These are phyloP conservation scores for Colletotrichum theobromicola DNA, from an alignment of 2,329 filamentous ascomycete species.

Conservation along the genomic window DNA sequence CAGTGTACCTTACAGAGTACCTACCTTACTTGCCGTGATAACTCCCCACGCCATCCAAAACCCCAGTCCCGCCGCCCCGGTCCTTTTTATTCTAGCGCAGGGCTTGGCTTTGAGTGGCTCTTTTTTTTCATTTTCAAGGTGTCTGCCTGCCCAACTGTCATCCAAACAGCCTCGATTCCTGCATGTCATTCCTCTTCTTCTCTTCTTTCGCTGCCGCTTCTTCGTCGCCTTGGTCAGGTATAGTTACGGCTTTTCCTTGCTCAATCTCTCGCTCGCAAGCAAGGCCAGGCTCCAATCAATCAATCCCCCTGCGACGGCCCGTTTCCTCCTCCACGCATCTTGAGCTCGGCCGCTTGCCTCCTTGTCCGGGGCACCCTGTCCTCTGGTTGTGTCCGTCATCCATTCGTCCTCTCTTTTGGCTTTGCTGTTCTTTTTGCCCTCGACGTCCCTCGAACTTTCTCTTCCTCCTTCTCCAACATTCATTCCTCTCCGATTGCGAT, in stretches of 20 bases:
- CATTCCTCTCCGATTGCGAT: neutral
- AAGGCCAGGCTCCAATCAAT: neutral
- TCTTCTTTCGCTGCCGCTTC: neutral
- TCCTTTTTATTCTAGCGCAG: neutral
- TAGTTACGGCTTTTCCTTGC: no score
- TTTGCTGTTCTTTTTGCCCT: neutral
- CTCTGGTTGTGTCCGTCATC: neutral
- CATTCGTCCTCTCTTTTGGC: neutral
- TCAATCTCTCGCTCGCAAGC: neutral
- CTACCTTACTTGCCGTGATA: no score
- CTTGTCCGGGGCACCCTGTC: neutral
- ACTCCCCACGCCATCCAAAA: neutral
- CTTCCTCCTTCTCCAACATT: neutral
- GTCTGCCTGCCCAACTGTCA: neutral
- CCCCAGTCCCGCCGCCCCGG: neutral
- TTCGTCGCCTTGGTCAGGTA: neutral
- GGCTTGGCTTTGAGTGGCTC: neutral
- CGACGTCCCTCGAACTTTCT: neutral
- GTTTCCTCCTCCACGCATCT: neutral
- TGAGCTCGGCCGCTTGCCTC: neutral
- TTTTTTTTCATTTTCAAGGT: neutral
- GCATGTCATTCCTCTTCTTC: neutral
- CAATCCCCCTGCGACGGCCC: neutral
- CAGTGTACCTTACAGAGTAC: neutral
- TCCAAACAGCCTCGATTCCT: neutral